Evolutionary conservation across 2,329 filamentous ascomycete genomes (phyloP), one percentile per base, ranked within the genome.

Genomic region (Cylindrodendrum hubeiense): DNA sequence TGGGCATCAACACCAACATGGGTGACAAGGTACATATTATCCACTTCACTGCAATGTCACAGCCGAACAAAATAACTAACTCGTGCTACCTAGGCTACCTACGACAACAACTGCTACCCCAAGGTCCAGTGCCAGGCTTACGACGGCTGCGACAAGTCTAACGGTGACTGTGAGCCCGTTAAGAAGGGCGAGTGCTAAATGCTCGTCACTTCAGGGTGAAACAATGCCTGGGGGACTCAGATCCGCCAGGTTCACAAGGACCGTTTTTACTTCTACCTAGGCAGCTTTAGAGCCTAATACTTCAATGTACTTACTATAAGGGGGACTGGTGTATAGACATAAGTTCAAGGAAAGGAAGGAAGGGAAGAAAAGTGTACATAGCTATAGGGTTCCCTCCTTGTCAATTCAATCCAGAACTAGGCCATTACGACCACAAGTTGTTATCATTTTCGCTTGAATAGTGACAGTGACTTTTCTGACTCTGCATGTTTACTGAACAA

Each of bases 1-100:
- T 77, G 47, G 82, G 81, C 21, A 83, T 81, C 63, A 81, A 81
- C 72, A 71, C 76, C 62, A 81, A 82, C 75, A 67, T 76, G 21
- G 78, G 77, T 5, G 77, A 79, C 21, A 72, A 67, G 64, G 71
- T 73, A 21, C 6, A 65, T 60, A 2, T 19, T 7, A 13, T 4
- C 5, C 3, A 1, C 5, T 15, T 3, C 2, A 8, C 17, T n/a
- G 8, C 19, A 24, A 3, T 4, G 3, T 10, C 1, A 10, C 4
- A n/a, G n/a, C n/a, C n/a, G n/a, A n/a, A n/a, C 3, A 19, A 1
- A 5, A 3, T 5, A 17, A 52, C 67, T 71, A 41, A 71, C 37
- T 24, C 15, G 5, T 19, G n/a, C 19, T 22, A n/a, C 33, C 1
- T 2, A 74, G 73, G 74, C 74, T 30, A 76, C 74, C n/a, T 76